Evolutionary conservation across 1,284 basidiomycete species (phyloP).

Genomic region (Blastosporella zonata): DNA sequence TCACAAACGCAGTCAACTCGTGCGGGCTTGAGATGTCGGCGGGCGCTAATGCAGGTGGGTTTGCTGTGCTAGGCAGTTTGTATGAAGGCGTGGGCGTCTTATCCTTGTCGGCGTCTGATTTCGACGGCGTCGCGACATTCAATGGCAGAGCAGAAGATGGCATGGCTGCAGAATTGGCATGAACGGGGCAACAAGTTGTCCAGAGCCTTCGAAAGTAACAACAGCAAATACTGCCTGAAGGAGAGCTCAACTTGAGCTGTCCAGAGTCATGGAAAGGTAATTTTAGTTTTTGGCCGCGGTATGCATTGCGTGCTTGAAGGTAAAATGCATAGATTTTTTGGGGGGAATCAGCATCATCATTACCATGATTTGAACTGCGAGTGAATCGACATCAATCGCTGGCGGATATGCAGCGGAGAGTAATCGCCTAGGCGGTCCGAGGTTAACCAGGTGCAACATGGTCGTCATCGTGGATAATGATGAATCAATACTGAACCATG

Average conservation of each 20-base stretch:
- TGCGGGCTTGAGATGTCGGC: slow-evolving; percentile 77
- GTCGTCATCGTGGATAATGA: neutral
- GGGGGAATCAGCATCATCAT: too few relatives aligned
- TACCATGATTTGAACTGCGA: too few relatives aligned
- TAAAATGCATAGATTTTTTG: neutral
- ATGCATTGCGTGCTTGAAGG: neutral
- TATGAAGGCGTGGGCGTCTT: slow-evolving; percentile 44
- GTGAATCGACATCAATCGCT: neutral
- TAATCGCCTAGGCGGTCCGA: neutral
- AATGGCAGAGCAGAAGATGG: slow-evolving; percentile 52
- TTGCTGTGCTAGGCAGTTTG: slow-evolving; percentile 32
- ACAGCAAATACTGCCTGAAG: slow-evolving; percentile 1
- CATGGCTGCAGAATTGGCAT: slow-evolving; percentile 17
- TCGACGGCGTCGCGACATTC: slow-evolving; percentile 54
- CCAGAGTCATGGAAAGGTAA: too few relatives aligned
- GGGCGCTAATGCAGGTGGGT: slow-evolving; percentile 37
- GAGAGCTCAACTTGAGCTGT: neutral
- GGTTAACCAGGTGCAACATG: neutral
- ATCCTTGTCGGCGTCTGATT: slow-evolving; percentile 40
- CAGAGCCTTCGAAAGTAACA: slow-evolving; percentile 1
- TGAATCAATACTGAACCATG: neutral
- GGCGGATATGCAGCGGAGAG: neutral
- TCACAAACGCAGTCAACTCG: slow-evolving; percentile 78
- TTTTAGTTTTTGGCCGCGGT: too few relatives aligned
- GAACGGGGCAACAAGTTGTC: neutral